These are phyloP conservation scores for Thraustochytrium sp. DNA, from an alignment of 352 stramenopile genomes.

Conservation along the genomic window DNA sequence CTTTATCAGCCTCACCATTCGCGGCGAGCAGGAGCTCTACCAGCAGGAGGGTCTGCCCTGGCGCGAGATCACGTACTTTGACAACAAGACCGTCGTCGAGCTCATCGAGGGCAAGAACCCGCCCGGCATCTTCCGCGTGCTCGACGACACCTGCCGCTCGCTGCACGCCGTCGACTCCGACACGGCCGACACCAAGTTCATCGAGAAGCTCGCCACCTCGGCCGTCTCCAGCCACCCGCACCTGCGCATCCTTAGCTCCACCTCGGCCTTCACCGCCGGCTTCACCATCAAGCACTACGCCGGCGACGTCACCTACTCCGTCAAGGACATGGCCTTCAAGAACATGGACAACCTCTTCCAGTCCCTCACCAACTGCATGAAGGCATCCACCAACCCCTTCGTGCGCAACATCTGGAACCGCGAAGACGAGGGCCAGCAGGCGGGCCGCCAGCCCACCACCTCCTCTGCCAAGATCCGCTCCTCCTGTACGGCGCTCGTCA, in stretches of 20 bases:
- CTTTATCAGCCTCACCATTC: slow-evolving; percentile 79
- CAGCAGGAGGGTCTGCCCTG: slow-evolving; percentile 90
- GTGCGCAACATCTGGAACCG: slow-evolving; percentile 38
- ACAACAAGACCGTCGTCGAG: slow-evolving; percentile 84
- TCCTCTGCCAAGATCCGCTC: slow-evolving; percentile 22
- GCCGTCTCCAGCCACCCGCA: slow-evolving; percentile 19
- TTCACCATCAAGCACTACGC: slow-evolving; percentile 94
- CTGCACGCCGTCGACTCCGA: slow-evolving; percentile 37
- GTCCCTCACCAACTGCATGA: slow-evolving; percentile 65
- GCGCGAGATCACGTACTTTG: slow-evolving; percentile 77
- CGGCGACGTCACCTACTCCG: slow-evolving; percentile 85
- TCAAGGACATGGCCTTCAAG: slow-evolving; percentile 91
- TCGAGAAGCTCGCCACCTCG: slow-evolving; percentile 59
- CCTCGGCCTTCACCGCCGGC: slow-evolving; percentile 28
- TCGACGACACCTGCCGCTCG: slow-evolving; percentile 73
- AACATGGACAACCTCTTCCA: slow-evolving; percentile 91
- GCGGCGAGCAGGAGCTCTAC: slow-evolving; percentile 91
- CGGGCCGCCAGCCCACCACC: slow-evolving; percentile 17
- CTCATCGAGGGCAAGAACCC: slow-evolving; percentile 82
- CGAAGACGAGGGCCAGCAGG: not conserved
- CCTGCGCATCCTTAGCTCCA: slow-evolving; percentile 30
- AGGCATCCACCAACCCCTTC: slow-evolving; percentile 47
- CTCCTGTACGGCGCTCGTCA: slow-evolving; percentile 63
- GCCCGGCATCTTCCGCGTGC: slow-evolving; percentile 78
- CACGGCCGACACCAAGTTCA: slow-evolving; percentile 76